Evolutionary conservation across 2,329 filamentous ascomycete genomes (phyloP).

Genomic region (Drechslerella stenobrocha): DNA sequence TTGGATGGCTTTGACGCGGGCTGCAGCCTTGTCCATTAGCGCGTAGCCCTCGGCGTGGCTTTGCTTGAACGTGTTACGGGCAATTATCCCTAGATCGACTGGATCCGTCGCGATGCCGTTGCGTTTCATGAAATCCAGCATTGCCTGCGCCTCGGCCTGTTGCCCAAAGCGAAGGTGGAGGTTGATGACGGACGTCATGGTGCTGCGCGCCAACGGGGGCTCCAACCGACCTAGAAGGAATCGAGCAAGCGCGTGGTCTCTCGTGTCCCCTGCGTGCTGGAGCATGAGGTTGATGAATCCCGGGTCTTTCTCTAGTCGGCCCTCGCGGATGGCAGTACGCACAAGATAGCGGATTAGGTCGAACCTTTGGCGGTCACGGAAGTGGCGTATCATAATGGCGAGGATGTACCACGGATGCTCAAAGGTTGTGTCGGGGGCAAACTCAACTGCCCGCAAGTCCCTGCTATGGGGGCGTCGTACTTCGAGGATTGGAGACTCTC

Average conservation of each 20-base stretch:
- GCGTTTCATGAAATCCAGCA: constrained; percentile 47
- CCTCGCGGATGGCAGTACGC: constrained; percentile 16
- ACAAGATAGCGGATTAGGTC: constrained; percentile 26
- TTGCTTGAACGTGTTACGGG: constrained; percentile 28
- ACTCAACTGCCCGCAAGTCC: constrained; percentile 14
- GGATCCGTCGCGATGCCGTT: constrained; percentile 32
- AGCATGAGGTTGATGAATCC: constrained; percentile 30
- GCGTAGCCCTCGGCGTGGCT: constrained; percentile 20
- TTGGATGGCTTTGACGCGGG: constrained; percentile 10
- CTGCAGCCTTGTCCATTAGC: constrained; percentile 22
- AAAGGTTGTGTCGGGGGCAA: constrained; percentile 12
- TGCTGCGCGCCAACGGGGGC: constrained; percentile 21
- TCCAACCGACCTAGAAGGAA: constrained; percentile 16
- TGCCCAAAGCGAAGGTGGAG: constrained; percentile 35
- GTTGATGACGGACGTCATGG: constrained; percentile 33
- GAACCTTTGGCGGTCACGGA: constrained; percentile 16
- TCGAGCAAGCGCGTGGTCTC: constrained; percentile 27
- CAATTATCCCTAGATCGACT: constrained; percentile 30
- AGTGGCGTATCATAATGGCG: constrained; percentile 20
- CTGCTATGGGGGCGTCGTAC: neutral
- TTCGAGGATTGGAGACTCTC: constrained; percentile 13
- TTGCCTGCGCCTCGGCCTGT: constrained; percentile 30
- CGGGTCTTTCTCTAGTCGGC: constrained; percentile 12
- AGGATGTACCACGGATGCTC: constrained; percentile 21
- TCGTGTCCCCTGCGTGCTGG: constrained; percentile 28